phyloP scores from a whole-genome alignment of 2,329 filamentous ascomycete genomes.

The Botrytis tulipae region DNA sequence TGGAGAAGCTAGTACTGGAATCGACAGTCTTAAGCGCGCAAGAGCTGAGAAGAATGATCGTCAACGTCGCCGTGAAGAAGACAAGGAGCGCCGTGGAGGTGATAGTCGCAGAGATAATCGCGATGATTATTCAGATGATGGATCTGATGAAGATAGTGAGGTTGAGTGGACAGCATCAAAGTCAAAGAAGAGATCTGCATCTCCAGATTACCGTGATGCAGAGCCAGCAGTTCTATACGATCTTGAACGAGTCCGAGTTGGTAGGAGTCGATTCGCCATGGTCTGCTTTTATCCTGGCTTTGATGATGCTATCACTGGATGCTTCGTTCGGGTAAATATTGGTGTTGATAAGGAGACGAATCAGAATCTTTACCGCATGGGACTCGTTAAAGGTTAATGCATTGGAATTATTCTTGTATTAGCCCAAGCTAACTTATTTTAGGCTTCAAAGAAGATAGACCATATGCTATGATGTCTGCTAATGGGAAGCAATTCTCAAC shows the following conservation, averaged over 20 bases:
- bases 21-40: conserved; percentile 66
- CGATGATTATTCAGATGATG: conserved; percentile 56
- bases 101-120: conserved; percentile 45
- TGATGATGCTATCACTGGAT: conserved; percentile 75
- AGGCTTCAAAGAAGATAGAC: conserved; percentile 76
- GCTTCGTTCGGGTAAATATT: conserved; percentile 81
- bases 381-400: conserved; percentile 73
- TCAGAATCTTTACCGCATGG: conserved; percentile 81
- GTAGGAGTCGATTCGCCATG: conserved; percentile 80
- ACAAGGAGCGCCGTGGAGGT: conserved; percentile 53
- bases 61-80: conserved; percentile 61
- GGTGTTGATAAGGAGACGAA: conserved; percentile 72
- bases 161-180: conserved; percentile 69
- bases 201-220: conserved; percentile 47
- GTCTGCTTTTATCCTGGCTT: conserved; percentile 94
- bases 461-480: conserved; percentile 75
- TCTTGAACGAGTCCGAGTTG: conserved; percentile 78
- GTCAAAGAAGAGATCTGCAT: conserved; percentile 48
- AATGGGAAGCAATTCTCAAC: conserved; percentile 78
- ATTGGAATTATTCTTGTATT: background rate
- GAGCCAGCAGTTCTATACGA: conserved; percentile 75
- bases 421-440: conserved; percentile 33
- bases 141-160: conserved; percentile 72
- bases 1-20: conserved; percentile 66
- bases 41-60: conserved; percentile 64